Base-by-base conservation (phyloP, 2,329 filamentous ascomycete species). In the Blastomyces silverae region DNA sequence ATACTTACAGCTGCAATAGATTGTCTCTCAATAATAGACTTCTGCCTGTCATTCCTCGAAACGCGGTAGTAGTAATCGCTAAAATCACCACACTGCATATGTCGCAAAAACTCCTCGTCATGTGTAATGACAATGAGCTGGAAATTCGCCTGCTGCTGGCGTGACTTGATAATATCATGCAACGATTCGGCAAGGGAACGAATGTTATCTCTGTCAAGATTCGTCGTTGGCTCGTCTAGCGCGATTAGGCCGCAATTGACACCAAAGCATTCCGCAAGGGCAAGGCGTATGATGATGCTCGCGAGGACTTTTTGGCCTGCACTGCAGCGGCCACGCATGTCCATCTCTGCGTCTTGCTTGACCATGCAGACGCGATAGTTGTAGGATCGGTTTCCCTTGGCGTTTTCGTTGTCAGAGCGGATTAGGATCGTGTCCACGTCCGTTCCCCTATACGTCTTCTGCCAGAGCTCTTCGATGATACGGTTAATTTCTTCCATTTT, bases 401-500 rank as follows among this genome's bases (percentile, higher is more conserved):
- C 82, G 58, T 84, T 86, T 75, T 97, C 94, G 71, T 87, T 89
- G 77, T 97, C 93, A 22, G 92, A 96, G 52, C 90, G 89, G 78
- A 99, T 97, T 73, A 95, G 84, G 73, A 99, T 96, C 0, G 90
- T 94, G 79, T 99, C 94, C 64, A 99, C 92, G 73, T 99, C 94
- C 0, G 93, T 97, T 69, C 94, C 94, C 74, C 95, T 91, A 78
- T 99, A 99, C 1, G 94, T 97, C 73, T 88, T 89, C 77, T 91
- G 90, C 94, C 94, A 99, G n/a, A 99, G 84, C 76, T 99, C 94
- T 68, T 90, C 91, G 61, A 95, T 89, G 75, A 97, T 97, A 64
- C 87, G 85, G 77, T 99, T 99, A 76, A 99, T 93, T 76, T 99
- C 92, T 70, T 94, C 90, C 94, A 99, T 99, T 81, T 99, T 99